These are phyloP conservation scores for Phytophthora cactorum DNA, from an alignment of 352 stramenopile species.

Conservation along the genomic window DNA sequence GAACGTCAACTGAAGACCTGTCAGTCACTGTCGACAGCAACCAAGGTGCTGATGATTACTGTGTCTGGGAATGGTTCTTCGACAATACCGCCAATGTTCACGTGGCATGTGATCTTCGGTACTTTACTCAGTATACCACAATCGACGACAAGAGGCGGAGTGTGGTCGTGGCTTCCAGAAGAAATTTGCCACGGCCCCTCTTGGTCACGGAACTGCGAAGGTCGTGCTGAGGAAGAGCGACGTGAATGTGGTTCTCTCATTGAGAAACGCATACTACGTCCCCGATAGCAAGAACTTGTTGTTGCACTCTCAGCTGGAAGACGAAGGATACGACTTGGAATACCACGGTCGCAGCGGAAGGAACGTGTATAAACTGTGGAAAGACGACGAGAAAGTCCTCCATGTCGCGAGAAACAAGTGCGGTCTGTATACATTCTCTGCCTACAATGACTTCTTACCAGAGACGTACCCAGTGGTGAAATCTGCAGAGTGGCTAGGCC, in stretches of 20 bases:
- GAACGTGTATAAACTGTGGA: background rate
- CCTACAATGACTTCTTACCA: background rate
- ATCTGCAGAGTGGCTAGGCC: background rate
- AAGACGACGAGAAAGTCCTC: background rate
- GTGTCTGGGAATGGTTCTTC: constrained; percentile 5
- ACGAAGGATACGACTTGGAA: background rate
- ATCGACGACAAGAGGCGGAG: background rate
- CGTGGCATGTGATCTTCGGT: constrained; percentile 3
- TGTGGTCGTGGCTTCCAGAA: constrained; percentile 12
- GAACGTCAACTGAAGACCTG: background rate
- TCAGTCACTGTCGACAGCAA: background rate
- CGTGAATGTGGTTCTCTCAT: background rate
- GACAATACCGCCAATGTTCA: constrained; percentile 15
- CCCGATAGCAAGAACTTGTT: background rate
- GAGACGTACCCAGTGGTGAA: background rate
- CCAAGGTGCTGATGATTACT: background rate
- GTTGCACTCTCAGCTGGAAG: background rate
- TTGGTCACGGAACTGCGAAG: background rate
- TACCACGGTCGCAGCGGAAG: background rate
- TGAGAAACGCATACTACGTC: background rate
- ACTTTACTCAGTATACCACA: constrained; percentile 9
- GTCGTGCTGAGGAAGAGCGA: background rate
- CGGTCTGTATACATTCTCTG: background rate
- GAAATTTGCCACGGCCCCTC: constrained; percentile 6
- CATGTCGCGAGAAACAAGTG: background rate